Base-by-base conservation (phyloP, 371 early-diverging fungal genomes). In the Zychaea mexicana region DNA sequence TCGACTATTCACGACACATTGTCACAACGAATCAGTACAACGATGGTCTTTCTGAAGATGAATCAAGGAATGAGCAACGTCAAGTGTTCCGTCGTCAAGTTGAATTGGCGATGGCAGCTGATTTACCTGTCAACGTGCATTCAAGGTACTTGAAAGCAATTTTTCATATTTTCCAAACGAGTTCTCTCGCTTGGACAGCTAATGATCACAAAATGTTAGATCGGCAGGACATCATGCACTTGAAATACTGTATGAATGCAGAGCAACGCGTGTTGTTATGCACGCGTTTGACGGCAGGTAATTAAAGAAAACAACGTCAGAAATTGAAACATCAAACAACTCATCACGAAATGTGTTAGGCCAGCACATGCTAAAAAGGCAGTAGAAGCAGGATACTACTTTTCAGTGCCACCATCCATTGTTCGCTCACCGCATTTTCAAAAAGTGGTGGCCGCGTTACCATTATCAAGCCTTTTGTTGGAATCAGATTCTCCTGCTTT, bases 401-500 rank as follows among this genome's bases (percentile, higher is more conserved):
- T 91, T 57, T 85, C 85, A 19, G 73, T 91, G 15, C 83, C 91
- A 26, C 85, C 88, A 0, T 81, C 77, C 36, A 72, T 86, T 31
- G 77, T 81, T 32, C 74, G 88, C 42, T 78, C 69, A 12, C 69
- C 74, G 0, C 79, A 83, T 45, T 76, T 83, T 39, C 81, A 81
- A 70, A 78, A 73, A 1, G 64, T 86, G 52, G 87, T 79, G 5
- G 66, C 73, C 17, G 73, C 64, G 6, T 62, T 92, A 12, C 87
- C 87, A 5, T 46, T 90, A 31, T 72, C 73, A 17, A 58, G 70
- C 28, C 74, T 92, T 59, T 62, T 90, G 22, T 67, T 92, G 38
- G 92, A 92, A 65, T 84, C 87, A 9, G 92, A 92, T 74, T 77
- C 90, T 22, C 92, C 92, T 3, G 88, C 89, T 1, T 57, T 92